A percentile compares a stretch with the other conserved stretches of the same genome.
These are phyloP conservation scores for Cladophialophora bantiana DNA, from an alignment of 2,329 filamentous ascomycete genomes.

Conservation along the genomic window DNA sequence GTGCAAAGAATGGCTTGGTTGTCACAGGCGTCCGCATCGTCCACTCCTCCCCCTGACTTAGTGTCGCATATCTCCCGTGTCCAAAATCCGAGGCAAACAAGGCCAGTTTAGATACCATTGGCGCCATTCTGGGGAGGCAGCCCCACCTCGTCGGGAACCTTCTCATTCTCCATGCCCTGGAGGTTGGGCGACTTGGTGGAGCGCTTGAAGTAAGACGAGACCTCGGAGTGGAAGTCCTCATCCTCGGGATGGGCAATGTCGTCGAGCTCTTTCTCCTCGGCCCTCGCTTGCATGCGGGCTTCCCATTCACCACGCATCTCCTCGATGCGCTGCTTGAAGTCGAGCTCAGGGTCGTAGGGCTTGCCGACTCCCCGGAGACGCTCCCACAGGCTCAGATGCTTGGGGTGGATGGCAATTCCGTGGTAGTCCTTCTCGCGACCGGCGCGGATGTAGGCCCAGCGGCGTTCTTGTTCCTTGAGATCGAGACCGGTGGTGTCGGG, in stretches of 20 bases:
- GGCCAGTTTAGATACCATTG: slow-evolving; percentile 18
- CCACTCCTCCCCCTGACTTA: neutral
- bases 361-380: slow-evolving; percentile 78
- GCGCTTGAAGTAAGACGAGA: slow-evolving; percentile 62
- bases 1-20: neutral
- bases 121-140: slow-evolving; percentile 12
- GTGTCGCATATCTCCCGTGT: neutral
- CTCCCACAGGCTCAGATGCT: slow-evolving; percentile 90
- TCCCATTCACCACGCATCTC: slow-evolving; percentile 75
- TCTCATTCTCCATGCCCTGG: slow-evolving; percentile 33
- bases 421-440: slow-evolving; percentile 85
- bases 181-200: slow-evolving; percentile 46
- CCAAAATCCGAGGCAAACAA: neutral
- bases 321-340: slow-evolving; percentile 82
- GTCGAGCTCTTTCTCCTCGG: slow-evolving; percentile 57
- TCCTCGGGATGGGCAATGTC: slow-evolving; percentile 46
- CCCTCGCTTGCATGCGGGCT: slow-evolving; percentile 54
- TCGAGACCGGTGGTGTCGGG: slow-evolving; percentile 92
- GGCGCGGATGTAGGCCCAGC: slow-evolving; percentile 84
- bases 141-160: slow-evolving; percentile 26
- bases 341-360: slow-evolving; percentile 79
- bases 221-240: slow-evolving; percentile 58
- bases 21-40: neutral
- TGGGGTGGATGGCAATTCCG: slow-evolving; percentile 87
- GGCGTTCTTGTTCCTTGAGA: slow-evolving; percentile 94